A percentile compares a stretch with the other conserved stretches of the same genome.
Conservation (phyloP, 2,329 filamentous ascomycete species). For the Fusarium neocosmosporiellum region DNA sequence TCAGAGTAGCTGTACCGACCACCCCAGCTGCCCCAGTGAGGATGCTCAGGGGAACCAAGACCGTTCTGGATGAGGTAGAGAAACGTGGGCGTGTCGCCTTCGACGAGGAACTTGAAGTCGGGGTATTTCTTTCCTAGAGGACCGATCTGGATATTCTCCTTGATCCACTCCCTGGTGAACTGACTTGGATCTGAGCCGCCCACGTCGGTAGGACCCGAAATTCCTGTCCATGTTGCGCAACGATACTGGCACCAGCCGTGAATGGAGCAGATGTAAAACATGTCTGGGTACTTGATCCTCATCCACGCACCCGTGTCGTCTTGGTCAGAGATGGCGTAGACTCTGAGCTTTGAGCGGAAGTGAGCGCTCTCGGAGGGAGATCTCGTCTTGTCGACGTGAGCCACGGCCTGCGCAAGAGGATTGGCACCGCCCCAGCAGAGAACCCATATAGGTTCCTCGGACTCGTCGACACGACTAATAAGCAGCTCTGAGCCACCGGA, state of each 20-base stretch:
- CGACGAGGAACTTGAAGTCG: background rate
- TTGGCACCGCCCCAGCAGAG: constrained; percentile 2
- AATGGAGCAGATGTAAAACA: background rate
- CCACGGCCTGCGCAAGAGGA: background rate
- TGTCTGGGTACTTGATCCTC: background rate
- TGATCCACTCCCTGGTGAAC: background rate
- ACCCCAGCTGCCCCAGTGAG: background rate
- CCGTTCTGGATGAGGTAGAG: background rate
- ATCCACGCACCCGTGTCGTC: background rate
- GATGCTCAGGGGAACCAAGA: background rate
- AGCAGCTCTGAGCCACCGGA: background rate
- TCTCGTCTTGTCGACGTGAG: background rate
- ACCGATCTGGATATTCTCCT: background rate
- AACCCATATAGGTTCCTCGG: background rate
- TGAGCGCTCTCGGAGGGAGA: background rate
- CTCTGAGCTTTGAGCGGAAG: background rate
- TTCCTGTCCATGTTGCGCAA: background rate
- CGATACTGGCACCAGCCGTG: background rate
- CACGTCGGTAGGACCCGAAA: background rate
- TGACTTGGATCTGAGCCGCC: background rate
- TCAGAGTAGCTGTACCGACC: background rate
- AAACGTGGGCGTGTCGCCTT: background rate
- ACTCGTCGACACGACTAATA: background rate
- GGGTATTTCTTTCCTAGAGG: background rate
- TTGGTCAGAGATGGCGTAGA: constrained; percentile 1